Percentiles rank a stretch among this genome's conserved stretches.
Conservation (phyloP, 2,329 filamentous ascomycete genomes). For the Basipetospora chlamydospora region DNA sequence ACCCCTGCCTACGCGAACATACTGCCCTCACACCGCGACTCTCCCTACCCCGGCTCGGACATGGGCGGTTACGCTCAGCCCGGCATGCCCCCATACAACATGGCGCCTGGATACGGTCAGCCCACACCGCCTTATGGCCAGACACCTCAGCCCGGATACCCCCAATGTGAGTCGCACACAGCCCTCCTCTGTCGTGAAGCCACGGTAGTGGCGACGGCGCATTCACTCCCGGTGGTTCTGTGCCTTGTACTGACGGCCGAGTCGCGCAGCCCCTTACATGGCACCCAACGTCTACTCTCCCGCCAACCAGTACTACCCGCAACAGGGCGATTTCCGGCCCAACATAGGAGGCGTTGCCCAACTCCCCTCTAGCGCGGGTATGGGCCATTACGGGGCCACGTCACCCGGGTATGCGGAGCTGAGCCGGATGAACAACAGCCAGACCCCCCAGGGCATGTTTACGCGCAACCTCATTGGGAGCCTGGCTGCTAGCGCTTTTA, state of each 20-base stretch:
- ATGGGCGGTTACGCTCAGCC: slow-evolving; percentile 15
- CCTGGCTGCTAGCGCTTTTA: slow-evolving; percentile 75
- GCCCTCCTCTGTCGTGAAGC: too few relatives aligned
- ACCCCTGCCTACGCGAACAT: slow-evolving; percentile 20
- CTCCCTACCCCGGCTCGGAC: slow-evolving; percentile 15
- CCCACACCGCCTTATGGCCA: slow-evolving; percentile 7
- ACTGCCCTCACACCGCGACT: slow-evolving; percentile 23
- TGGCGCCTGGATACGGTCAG: slow-evolving; percentile 13
- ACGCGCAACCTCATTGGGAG: slow-evolving; percentile 91
- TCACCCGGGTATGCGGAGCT: slow-evolving; percentile 14
- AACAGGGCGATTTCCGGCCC: slow-evolving; percentile 8
- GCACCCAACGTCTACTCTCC: slow-evolving; percentile 17
- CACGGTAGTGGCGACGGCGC: too few relatives aligned
- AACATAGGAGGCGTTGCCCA: slow-evolving; percentile 4
- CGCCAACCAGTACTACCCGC: slow-evolving; percentile 13
- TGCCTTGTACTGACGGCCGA: too few relatives aligned
- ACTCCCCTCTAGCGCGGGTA: slow-evolving; percentile 4
- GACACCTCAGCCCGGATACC: slow-evolving; percentile 14
- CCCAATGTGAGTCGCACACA: slow-evolving; percentile 15
- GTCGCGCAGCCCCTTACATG: slow-evolving; percentile 10
- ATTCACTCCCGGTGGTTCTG: too few relatives aligned
- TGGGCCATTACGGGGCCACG: slow-evolving; percentile 13
- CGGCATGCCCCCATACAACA: slow-evolving; percentile 8
- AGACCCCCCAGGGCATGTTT: slow-evolving; percentile 73
- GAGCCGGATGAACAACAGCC: slow-evolving; percentile 24